Base-by-base conservation (phyloP, 345 rosid species). In the Acer campestre region DNA sequence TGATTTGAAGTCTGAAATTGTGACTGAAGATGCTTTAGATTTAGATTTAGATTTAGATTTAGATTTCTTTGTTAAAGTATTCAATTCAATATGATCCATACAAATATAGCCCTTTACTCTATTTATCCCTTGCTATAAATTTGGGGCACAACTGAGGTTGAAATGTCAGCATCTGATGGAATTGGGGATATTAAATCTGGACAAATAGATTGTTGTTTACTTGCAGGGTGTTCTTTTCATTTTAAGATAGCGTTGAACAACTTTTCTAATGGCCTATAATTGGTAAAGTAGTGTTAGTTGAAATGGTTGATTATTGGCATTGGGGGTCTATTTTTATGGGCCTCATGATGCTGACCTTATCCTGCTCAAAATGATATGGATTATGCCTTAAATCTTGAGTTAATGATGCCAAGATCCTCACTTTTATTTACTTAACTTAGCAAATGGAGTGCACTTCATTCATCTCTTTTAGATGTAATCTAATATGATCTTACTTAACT, bases 81-180 rank as follows among this genome's bases (percentile, higher is more conserved):
- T 75, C 20, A 42, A 7, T 64, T 75, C 20, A 42, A 61, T 31
- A 7, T 31, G 51, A 11, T 64, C 70, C 66, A 22, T 35, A 6
- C 40, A 59, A 31, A 12, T 44, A 16, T 44, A 16, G 29, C 10
- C 62, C 44, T 3, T 13, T 17, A n/a, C 3, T 9, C 4, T 31
- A 6, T 31, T 23, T 7, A 17, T 8, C n/a, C 40, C n/a, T 27
- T 7, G 40, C 35, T 17, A 16, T 51, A 67, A 27, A 31, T 56
- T 4, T 44, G 27, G 70, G 81, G 71, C 12, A n/a, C 12, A n/a
- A 20, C 46, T 69, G 22, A 10, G 58, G n/a, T 14, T 67, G 77
- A 70, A 67, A 74, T 61, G 83, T 86, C 77, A 48, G 67, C 78
- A 71, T 82, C 80, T 76, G 77, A 80, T 61, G 73, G 76, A 75